Conservation (phyloP, 345 rosid genomes). For the Gynandropsis gynandra region DNA sequence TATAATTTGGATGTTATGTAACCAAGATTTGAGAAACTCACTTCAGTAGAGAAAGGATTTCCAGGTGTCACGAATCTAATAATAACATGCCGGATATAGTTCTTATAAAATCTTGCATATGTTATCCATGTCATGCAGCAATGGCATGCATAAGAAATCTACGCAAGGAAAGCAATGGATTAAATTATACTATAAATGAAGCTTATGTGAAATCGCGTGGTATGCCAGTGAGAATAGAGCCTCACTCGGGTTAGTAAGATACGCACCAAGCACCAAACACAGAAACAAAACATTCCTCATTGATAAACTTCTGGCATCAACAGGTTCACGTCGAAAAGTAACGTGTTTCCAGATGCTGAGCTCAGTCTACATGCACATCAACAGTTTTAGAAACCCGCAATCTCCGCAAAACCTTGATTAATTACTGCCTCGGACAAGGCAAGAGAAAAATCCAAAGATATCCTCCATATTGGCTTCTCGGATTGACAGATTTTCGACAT, state of each 20-base stretch:
- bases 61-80: neutral
- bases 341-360: neutral
- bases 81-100: conserved; percentile 2
- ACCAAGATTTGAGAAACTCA: conserved; percentile 10
- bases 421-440: conserved; percentile 2
- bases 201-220: neutral
- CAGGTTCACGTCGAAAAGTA: neutral
- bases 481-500: neutral
- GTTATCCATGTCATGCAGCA: conserved; percentile 7
- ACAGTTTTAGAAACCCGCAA: neutral
- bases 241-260: conserved; percentile 9
- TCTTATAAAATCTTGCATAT: conserved; percentile 1
- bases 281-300: neutral
- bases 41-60: conserved; percentile 8
- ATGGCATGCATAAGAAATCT: neutral
- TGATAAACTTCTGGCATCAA: neutral
- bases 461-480: neutral
- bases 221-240: conserved; percentile 5
- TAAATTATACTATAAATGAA: neutral
- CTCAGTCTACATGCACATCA: neutral
- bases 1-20: neutral
- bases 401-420: neutral
- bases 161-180: neutral
- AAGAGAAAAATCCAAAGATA: neutral
- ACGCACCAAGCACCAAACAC: conserved; percentile 7